Base-by-base conservation (phyloP, 768 basidiomycete genomes). In the Rhodosporidiobolus sp. region DNA sequence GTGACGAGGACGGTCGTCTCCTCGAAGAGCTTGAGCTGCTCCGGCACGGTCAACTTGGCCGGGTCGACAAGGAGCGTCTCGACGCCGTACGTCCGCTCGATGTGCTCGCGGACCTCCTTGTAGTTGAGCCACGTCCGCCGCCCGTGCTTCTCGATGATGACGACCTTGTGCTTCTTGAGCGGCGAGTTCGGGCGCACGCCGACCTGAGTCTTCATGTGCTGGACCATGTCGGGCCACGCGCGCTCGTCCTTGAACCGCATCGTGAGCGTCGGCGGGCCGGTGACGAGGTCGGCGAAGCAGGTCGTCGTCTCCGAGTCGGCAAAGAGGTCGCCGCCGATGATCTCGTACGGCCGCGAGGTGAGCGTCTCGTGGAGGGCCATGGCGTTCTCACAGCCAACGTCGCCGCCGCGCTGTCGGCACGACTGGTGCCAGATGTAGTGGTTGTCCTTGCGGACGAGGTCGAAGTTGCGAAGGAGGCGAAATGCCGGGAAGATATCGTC, bases 161-260 rank as follows among this genome's bases (percentile, higher is more conserved):
- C 35, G 35, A 58, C 57, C 57, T n/a, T 58, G 26, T 58, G 57
- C 57, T 58, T 58, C 57, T 58, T 38, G 14, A 58, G 26, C 35
- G 22, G 34, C 24, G 8, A 8, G 38, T 43, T 38, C 35, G 34
- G 34, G 4, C 11, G 17, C 10, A 58, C 1, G 30, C 35, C 38
- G 10, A 58, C 22, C 34, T 24, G 34, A 30, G 11, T 9, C 57
- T 58, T 58, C 57, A 58, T 58, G 22, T 58, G 57, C 35, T 58
- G 35, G 7, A 58, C 38, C 57, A 58, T 58, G 26, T 58, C 57
- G 8, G 57, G 57, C 57, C 57, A 58, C 7, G 12, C 16, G 30
- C 57, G 34, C 38, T 58, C 57, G 57, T 58, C 57, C 14, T 17
- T 20, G 26, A 24, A 4, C 5, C 57, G 34, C 57, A 58, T 58